A percentile compares a stretch with the other conserved stretches of the same genome.
phyloP scores from a whole-genome alignment of 106 monocot species.

The Acanthochlamys bracteata region DNA sequence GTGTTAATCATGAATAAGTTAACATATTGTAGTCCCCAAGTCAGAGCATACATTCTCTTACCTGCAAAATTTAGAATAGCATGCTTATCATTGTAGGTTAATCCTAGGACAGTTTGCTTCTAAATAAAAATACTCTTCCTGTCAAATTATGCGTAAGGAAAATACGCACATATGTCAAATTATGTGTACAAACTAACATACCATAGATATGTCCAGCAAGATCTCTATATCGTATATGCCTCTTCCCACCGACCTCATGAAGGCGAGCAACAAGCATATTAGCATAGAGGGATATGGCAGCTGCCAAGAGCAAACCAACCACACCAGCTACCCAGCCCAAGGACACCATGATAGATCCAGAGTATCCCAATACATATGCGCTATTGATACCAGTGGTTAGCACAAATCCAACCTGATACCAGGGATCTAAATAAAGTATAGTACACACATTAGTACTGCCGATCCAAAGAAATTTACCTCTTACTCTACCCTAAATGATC shows the following conservation, averaged over 20 bases:
- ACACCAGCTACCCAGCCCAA: slow-evolving; percentile 82
- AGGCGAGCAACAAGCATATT: slow-evolving; percentile 78
- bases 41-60: slow-evolving; percentile 69
- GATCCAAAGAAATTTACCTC: too few relatives aligned
- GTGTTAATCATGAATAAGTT: slow-evolving; percentile 98
- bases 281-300: slow-evolving; percentile 83
- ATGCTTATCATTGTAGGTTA: too few relatives aligned
- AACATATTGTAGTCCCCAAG: slow-evolving; percentile 87
- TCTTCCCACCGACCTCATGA: slow-evolving; percentile 82
- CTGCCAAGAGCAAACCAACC: slow-evolving; percentile 72
- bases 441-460: not conserved
- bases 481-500: too few relatives aligned
- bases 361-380: slow-evolving; percentile 91
- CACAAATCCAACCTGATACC: slow-evolving; percentile 90
- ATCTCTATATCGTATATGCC: slow-evolving; percentile 96
- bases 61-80: slow-evolving; percentile 35
- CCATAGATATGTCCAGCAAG: slow-evolving; percentile 95
- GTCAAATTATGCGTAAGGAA: not conserved
- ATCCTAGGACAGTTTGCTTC: too few relatives aligned
- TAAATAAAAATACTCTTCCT: too few relatives aligned
- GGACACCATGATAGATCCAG: slow-evolving; percentile 85
- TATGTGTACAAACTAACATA: slow-evolving; percentile 8
- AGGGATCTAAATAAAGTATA: slow-evolving; percentile 57
- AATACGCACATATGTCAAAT: not conserved
- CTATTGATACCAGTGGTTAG: slow-evolving; percentile 86